phyloP scores from a whole-genome alignment of 106 monocot genomes.

The Platanthera zijinensis region DNA sequence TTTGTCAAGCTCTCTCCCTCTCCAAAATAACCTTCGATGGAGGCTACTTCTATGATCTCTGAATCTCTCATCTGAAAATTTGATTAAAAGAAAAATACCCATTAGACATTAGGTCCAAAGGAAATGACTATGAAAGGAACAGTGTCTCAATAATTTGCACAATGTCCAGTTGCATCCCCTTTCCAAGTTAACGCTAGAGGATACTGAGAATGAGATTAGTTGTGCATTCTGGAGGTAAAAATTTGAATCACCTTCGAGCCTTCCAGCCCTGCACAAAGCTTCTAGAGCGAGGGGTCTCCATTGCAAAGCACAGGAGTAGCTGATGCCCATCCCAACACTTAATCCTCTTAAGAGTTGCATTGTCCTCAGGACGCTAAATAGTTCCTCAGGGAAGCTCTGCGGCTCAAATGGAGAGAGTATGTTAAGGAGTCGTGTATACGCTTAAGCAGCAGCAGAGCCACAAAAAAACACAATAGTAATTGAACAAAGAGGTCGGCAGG shows the following conservation, averaged over 20 bases:
- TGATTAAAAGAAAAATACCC: not conserved
- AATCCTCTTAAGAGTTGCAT: slow-evolving; percentile 86
- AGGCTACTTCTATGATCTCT: not conserved
- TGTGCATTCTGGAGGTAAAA: not conserved
- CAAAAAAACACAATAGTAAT: too few relatives aligned
- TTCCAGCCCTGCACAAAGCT: slow-evolving; percentile 57
- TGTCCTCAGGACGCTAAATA: slow-evolving; percentile 83
- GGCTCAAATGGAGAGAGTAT: not conserved
- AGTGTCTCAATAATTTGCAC: not conserved
- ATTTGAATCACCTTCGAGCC: slow-evolving; percentile 32
- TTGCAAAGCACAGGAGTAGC: slow-evolving; percentile 74
- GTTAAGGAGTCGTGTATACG: too few relatives aligned
- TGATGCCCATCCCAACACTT: slow-evolving; percentile 82
- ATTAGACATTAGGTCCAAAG: not conserved
- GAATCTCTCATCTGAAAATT: not conserved
- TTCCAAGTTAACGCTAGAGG: not conserved
- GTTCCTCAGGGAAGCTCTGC: slow-evolving; percentile 91
- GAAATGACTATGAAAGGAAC: not conserved
- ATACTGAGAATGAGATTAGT: not conserved
- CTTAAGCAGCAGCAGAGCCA: too few relatives aligned
- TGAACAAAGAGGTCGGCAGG: too few relatives aligned
- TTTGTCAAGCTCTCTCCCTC: not conserved
- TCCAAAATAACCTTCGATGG: not conserved
- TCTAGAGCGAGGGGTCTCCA: slow-evolving; percentile 96
- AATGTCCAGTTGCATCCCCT: not conserved